Percentiles rank a stretch among this genome's conserved stretches.
phyloP scores from a whole-genome alignment of 208 protist species.

The Trypanosoma vivax region DNA sequence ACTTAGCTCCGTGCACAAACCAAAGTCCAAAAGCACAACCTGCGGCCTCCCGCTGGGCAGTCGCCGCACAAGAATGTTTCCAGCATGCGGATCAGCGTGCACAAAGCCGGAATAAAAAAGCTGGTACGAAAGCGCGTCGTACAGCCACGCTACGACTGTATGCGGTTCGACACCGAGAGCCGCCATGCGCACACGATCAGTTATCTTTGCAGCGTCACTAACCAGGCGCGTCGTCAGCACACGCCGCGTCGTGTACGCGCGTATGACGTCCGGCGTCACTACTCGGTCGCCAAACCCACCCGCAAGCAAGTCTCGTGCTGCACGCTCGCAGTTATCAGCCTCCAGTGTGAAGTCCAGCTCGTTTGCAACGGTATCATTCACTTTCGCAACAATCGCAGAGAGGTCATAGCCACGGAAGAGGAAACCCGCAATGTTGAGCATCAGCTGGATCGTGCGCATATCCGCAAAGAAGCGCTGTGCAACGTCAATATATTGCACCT shows the following conservation, averaged over 20 bases:
- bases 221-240: conserved; percentile 75
- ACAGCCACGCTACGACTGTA: conserved; percentile 60
- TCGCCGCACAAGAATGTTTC: conserved; percentile 89
- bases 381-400: conserved; percentile 73
- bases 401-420: conserved; percentile 87
- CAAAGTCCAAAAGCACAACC: conserved; percentile 93
- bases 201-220: conserved; percentile 65
- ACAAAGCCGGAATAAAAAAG: conserved; percentile 94
- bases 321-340: conserved; percentile 84
- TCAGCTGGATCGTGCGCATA: conserved; percentile 80
- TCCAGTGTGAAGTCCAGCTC: conserved; percentile 94
- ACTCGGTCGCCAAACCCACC: conserved; percentile 70
- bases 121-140: conserved; percentile 88
- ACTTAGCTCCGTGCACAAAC: conserved; percentile 88
- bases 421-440: conserved; percentile 57
- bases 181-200: conserved; percentile 54
- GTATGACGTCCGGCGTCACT: conserved; percentile 55
- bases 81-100: conserved; percentile 92
- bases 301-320: conserved; percentile 54
- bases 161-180: conserved; percentile 42
- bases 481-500: conserved; percentile 92
- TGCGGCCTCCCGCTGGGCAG: conserved; percentile 49
- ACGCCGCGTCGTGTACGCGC: conserved; percentile 50
- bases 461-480: conserved; percentile 80
- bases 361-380: conserved; percentile 78